These are phyloP conservation scores for Cucurbita pepo DNA, from an alignment of 306 rosid genomes.

Conservation along the genomic window DNA sequence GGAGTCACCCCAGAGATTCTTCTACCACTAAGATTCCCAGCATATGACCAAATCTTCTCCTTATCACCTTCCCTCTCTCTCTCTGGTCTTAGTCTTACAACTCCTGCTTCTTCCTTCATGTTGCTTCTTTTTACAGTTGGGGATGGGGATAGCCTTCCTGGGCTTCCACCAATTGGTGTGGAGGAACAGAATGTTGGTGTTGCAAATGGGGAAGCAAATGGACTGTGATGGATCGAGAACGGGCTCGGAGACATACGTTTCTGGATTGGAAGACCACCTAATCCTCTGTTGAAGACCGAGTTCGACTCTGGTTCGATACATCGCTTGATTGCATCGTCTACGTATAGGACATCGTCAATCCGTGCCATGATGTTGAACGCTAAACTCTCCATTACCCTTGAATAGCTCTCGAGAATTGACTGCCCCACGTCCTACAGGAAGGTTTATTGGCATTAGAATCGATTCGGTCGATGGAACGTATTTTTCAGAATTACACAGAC, in stretches of 20 bases:
- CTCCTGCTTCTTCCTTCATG: slow-evolving; percentile 13
- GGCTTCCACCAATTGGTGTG: slow-evolving; percentile 54
- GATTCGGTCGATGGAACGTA: background rate
- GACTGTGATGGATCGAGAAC: slow-evolving; percentile 72
- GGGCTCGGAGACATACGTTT: slow-evolving; percentile 86
- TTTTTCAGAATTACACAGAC: background rate
- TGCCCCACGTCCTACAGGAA: slow-evolving; percentile 86
- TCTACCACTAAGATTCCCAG: slow-evolving; percentile 61
- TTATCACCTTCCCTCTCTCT: slow-evolving; percentile 29
- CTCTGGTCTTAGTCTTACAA: slow-evolving; percentile 24
- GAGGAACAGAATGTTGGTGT: slow-evolving; percentile 77
- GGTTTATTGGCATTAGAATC: background rate
- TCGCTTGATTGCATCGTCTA: slow-evolving; percentile 61
- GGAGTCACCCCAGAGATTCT: slow-evolving; percentile 65
- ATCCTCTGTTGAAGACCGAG: slow-evolving; percentile 49
- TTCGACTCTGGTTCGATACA: slow-evolving; percentile 52
- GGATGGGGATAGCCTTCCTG: slow-evolving; percentile 32
- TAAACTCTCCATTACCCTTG: slow-evolving; percentile 92
- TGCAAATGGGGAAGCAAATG: slow-evolving; percentile 70
- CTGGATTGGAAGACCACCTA: slow-evolving; percentile 70
- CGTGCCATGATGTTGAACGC: slow-evolving; percentile 93
- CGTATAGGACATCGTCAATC: slow-evolving; percentile 76
- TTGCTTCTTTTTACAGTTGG: slow-evolving; percentile 20
- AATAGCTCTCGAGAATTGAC: slow-evolving; percentile 92
- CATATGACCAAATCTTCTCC: slow-evolving; percentile 65